Evolutionary conservation across 2,329 filamentous ascomycete species (phyloP).

Genomic region (Alternaria longipes): DNA sequence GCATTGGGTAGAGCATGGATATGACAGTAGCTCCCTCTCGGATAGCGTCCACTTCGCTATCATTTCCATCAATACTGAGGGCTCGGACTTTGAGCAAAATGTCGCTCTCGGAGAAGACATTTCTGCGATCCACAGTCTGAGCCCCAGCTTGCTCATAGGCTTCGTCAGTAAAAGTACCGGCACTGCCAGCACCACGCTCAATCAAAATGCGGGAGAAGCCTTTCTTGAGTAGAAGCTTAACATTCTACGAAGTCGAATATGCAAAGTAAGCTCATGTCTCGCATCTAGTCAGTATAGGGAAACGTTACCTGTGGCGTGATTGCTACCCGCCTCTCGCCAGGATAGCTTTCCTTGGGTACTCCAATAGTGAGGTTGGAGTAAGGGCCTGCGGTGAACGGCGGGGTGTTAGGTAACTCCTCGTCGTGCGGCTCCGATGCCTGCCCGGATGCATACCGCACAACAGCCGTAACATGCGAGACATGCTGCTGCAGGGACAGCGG

Average conservation of each 20-base stretch:
- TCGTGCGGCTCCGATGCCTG: constrained; percentile 46
- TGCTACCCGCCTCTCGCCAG: constrained; percentile 82
- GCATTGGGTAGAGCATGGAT: constrained; percentile 82
- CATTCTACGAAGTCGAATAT: constrained; percentile 62
- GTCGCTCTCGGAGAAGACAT: constrained; percentile 78
- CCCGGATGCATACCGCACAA: constrained; percentile 43
- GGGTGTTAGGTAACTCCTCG: constrained; percentile 47
- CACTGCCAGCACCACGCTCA: constrained; percentile 79
- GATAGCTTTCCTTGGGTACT: constrained; percentile 79
- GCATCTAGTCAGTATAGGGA: background rate
- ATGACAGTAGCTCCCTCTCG: constrained; percentile 77
- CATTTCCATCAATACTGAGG: constrained; percentile 66
- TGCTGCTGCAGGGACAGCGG: constrained; percentile 44
- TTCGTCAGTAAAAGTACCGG: constrained; percentile 79
- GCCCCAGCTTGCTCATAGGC: constrained; percentile 82
- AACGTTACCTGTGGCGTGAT: constrained; percentile 71
- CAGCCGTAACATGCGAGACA: constrained; percentile 34
- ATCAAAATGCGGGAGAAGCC: constrained; percentile 80
- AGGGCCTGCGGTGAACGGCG: constrained; percentile 58
- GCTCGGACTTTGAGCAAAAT: constrained; percentile 86
- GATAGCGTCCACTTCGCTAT: constrained; percentile 74
- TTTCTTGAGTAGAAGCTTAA: constrained; percentile 82
- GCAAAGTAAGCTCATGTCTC: background rate
- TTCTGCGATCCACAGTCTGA: constrained; percentile 72
- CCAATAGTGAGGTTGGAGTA: constrained; percentile 80